Base-by-base conservation (phyloP, 1,139 yeast genomes). In the Candida smagusa region DNA sequence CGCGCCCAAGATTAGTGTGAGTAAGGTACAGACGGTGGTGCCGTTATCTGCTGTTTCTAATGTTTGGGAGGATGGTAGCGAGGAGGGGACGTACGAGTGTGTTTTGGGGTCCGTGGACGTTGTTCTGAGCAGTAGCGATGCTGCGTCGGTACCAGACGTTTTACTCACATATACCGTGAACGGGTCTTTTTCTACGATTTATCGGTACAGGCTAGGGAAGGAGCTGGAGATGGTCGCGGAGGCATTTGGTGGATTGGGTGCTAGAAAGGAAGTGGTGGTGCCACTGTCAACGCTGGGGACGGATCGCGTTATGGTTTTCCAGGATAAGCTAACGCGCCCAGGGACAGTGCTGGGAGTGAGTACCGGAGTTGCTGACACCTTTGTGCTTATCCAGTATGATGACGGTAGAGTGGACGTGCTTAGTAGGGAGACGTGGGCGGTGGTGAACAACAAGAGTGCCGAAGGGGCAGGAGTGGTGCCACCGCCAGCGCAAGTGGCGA, bases 381-480 rank as follows among this genome's bases (percentile, higher is more conserved):
- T 56, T 16, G 41, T 63, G 2, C 30, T 61, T 23, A 39, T 64
- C 2, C 52, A 63, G 9, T 65, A 63, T 34, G 62, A 63, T 8
- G 61, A 63, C 46, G 83, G 82, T 1, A 43, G 48, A 9, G 50
- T 77, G 7, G 76, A 72, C 42, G 43, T 74, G 2, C 48, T 77
- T 29, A 65, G 69, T 38, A 56, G 80, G 30, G 43, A 49, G 8
- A 50, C 58, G 3, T 53, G 73, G 50, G 48, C 53, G 28, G 32
- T 59, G 21, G 46, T 58, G 6, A 52, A 48, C 34, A 42, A 38
- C 3, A 34, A 28, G 23, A 19, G 26, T 21, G 11, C 12, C 34
- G n/a, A 30, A 9, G 33, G 22, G 6, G 25, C 36, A 2, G 33
- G 36, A 6, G 34, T 22, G 9, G 25, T 13, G 8, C 23, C 16